phyloP scores from a whole-genome alignment of 1,284 basidiomycete genomes.

The Tilletia caries region DNA sequence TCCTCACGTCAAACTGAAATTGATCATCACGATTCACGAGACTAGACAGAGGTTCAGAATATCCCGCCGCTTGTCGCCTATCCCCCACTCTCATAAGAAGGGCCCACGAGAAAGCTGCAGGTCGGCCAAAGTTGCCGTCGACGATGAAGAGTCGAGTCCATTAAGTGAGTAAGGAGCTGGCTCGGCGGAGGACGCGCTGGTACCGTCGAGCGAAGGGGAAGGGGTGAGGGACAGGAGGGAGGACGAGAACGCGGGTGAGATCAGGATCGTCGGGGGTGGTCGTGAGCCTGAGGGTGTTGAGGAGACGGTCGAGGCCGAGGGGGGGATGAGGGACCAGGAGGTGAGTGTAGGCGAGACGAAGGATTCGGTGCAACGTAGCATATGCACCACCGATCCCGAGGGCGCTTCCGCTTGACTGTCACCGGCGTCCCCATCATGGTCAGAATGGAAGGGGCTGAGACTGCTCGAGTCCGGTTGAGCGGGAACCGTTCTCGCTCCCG shows the following conservation, averaged over 20 bases:
- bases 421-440: neutral
- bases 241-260: conserved; percentile 11
- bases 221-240: conserved; percentile 30
- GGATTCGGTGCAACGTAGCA: neutral
- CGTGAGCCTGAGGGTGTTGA: neutral
- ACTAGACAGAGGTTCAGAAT: too few species aligned
- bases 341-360: conserved; percentile 6
- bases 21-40: too few species aligned
- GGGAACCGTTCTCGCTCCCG: neutral
- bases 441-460: neutral
- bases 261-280: conserved; percentile 6
- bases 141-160: conserved; percentile 23
- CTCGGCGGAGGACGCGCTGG: neutral
- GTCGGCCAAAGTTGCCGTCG: conserved; percentile 31
- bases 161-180: neutral
- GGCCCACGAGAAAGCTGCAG: conserved; percentile 77
- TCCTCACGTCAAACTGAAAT: too few species aligned
- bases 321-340: conserved; percentile 26
- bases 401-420: neutral
- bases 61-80: too few species aligned
- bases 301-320: conserved; percentile 12
- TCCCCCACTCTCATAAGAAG: too few species aligned
- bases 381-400: neutral
- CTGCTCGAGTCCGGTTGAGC: neutral
- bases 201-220: neutral